Conservation (phyloP, 2,329 filamentous ascomycete species). For the Diplodia corticola region DNA sequence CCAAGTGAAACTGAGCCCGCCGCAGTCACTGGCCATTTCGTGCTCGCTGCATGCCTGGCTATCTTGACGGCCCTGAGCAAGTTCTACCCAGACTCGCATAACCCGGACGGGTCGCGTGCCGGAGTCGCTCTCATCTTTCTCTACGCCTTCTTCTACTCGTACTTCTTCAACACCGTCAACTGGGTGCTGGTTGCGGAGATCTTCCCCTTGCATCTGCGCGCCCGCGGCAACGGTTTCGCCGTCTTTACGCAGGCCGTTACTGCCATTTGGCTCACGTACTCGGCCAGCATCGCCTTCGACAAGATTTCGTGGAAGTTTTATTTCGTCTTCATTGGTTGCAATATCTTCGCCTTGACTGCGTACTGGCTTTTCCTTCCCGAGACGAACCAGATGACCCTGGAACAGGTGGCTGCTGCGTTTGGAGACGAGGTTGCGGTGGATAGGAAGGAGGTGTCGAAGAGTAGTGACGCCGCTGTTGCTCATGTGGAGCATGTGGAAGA, state of each 20-base stretch:
- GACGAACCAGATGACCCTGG: constrained; percentile 37
- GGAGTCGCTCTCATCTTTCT: constrained; percentile 43
- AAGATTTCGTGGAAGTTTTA: constrained; percentile 44
- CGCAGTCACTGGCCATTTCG: constrained; percentile 32
- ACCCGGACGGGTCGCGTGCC: constrained; percentile 32
- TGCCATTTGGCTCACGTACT: constrained; percentile 7
- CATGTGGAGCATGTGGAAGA: not conserved
- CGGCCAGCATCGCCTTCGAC: constrained; percentile 40
- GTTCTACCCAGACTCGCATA: constrained; percentile 27
- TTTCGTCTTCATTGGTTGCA: constrained; percentile 39
- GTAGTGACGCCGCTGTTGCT: not conserved
- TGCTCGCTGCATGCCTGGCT: constrained; percentile 31
- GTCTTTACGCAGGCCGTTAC: constrained; percentile 34
- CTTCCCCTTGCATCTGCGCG: constrained; percentile 37
- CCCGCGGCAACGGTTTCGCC: constrained; percentile 35
- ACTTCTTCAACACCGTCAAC: constrained; percentile 43
- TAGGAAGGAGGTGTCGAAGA: not conserved
- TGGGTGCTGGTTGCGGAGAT: constrained; percentile 39
- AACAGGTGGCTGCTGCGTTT: constrained; percentile 38
- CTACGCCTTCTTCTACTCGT: constrained; percentile 39
- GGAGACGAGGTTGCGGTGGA: constrained; percentile 30
- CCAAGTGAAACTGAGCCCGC: not conserved
- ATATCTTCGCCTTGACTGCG: constrained; percentile 33
- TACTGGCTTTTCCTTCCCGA: constrained; percentile 41
- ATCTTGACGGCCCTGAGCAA: constrained; percentile 32